phyloP scores from a whole-genome alignment of 2,329 filamentous ascomycete genomes.

The Aureobasidium sp. region DNA sequence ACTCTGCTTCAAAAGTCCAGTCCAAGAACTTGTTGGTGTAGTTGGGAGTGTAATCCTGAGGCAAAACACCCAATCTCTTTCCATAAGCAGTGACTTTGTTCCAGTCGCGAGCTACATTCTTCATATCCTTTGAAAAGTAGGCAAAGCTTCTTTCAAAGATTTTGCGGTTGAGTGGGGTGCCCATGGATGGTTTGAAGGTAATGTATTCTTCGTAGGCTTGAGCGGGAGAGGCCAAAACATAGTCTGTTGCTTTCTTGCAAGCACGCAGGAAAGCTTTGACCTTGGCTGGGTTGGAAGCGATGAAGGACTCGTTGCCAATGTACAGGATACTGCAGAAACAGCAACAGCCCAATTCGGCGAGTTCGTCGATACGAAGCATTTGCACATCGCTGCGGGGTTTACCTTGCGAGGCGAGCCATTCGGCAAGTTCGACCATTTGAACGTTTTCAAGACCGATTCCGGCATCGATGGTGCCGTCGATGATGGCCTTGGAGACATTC shows the following conservation, averaged over 20 bases:
- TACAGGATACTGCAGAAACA: constrained; percentile 79
- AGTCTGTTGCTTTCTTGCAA: constrained; percentile 68
- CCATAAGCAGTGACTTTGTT: constrained; percentile 70
- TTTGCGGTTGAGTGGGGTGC: constrained; percentile 61
- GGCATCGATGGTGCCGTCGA: constrained; percentile 64
- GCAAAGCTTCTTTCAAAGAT: constrained; percentile 74
- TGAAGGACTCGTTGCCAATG: constrained; percentile 68
- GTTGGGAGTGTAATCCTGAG: constrained; percentile 59
- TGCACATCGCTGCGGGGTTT: constrained; percentile 62
- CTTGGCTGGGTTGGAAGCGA: constrained; percentile 59
- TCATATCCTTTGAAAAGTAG: constrained; percentile 67
- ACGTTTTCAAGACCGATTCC: constrained; percentile 75
- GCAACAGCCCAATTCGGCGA: constrained; percentile 73
- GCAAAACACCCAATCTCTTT: constrained; percentile 62
- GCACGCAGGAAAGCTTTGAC: constrained; percentile 63
- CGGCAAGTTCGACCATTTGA: constrained; percentile 75
- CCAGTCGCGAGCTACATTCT: constrained; percentile 72
- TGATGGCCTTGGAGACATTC: constrained; percentile 74
- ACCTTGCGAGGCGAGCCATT: constrained; percentile 60
- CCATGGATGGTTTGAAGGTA: constrained; percentile 66
- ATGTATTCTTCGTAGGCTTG: constrained; percentile 62
- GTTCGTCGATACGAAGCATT: constrained; percentile 75
- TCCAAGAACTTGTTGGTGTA: constrained; percentile 66
- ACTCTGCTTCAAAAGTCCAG: constrained; percentile 60
- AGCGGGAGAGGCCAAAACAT: constrained; percentile 57